A percentile compares a stretch with the other conserved stretches of the same genome.
Conservation (phyloP, 805 yeast genomes). For the Kuraishia piskuri region DNA sequence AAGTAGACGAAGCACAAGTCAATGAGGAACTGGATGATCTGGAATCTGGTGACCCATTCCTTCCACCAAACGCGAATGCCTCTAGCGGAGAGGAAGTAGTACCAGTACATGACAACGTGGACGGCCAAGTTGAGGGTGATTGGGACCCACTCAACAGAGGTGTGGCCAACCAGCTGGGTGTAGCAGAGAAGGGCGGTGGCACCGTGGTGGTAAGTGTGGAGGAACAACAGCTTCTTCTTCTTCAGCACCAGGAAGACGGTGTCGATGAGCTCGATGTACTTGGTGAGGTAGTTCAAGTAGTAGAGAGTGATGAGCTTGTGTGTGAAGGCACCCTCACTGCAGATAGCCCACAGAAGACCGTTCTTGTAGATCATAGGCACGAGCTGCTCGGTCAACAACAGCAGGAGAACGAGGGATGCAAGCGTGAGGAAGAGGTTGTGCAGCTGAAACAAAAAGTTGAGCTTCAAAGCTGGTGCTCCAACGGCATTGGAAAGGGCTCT, state of each 20-base stretch:
- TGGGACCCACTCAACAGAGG: slow-evolving; percentile 94
- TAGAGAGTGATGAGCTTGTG: slow-evolving; percentile 76
- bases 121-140: slow-evolving; percentile 83
- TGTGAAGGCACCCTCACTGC: slow-evolving; percentile 73
- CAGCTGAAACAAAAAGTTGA: slow-evolving; percentile 70
- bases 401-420: slow-evolving; percentile 55
- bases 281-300: slow-evolving; percentile 86
- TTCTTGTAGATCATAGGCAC: slow-evolving; percentile 65
- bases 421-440: slow-evolving; percentile 75
- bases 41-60: slow-evolving; percentile 96
- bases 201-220: slow-evolving; percentile 97
- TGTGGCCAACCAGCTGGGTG: slow-evolving; percentile 84
- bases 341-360: slow-evolving; percentile 80
- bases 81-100: slow-evolving; percentile 86
- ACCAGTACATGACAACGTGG: slow-evolving; percentile 96
- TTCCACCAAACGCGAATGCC: slow-evolving; percentile 99
- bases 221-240: slow-evolving; percentile 83
- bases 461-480: slow-evolving; percentile 56
- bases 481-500: slow-evolving; percentile 46
- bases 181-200: slow-evolving; percentile 93
- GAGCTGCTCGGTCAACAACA: slow-evolving; percentile 76
- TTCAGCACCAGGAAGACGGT: slow-evolving; percentile 87
- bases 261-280: slow-evolving; percentile 82
- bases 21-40: slow-evolving; percentile 85
- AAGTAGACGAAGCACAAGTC: slow-evolving; percentile 89